These are phyloP conservation scores for Solanum chacoense DNA, from an alignment of 305 asterid species.

Conservation along the genomic window DNA sequence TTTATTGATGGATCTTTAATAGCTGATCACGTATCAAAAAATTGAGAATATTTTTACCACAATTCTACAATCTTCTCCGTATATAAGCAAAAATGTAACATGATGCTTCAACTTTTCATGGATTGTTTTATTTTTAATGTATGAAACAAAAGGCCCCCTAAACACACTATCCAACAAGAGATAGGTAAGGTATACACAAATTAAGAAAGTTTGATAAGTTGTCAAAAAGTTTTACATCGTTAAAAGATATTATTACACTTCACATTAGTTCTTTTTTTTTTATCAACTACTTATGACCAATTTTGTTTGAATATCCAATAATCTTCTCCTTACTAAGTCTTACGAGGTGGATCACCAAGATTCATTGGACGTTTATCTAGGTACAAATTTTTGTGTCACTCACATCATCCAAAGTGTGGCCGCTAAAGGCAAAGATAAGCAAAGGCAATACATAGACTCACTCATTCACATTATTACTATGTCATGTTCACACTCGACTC, in stretches of 20 bases:
- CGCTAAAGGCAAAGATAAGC: background rate
- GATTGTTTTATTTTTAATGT: background rate
- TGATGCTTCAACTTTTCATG: background rate
- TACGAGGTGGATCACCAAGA: background rate
- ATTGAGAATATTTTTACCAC: too few relatives aligned
- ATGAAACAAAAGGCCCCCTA: background rate
- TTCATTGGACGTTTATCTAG: background rate
- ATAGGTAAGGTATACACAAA: background rate
- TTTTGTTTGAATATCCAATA: background rate
- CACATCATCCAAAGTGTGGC: too few relatives aligned
- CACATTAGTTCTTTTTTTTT: background rate
- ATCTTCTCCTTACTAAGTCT: background rate
- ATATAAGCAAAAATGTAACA: background rate
- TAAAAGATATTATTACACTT: background rate
- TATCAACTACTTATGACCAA: background rate
- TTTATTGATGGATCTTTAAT: too few relatives aligned
- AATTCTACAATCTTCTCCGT: background rate
- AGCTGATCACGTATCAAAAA: too few relatives aligned
- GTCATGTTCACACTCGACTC: background rate
- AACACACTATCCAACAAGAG: background rate
- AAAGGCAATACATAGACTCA: background rate
- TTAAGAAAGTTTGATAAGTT: background rate
- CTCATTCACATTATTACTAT: background rate
- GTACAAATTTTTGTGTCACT: too few relatives aligned
- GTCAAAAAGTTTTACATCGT: background rate